Evolutionary conservation across 306 rosid species (phyloP).

Genomic region (Acacia confusa): DNA sequence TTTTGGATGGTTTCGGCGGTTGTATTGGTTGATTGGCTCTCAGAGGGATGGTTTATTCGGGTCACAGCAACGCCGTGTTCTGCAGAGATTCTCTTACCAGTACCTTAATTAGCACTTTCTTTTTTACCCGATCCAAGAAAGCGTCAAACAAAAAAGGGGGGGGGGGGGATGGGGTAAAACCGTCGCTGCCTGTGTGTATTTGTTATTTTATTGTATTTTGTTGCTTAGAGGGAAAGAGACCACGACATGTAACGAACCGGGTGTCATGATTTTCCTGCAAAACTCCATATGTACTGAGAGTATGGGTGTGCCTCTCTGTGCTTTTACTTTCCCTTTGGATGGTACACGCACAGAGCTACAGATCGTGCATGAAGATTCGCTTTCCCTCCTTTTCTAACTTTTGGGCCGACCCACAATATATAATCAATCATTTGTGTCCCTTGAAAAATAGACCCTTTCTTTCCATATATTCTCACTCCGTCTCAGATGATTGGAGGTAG

Average conservation of each 20-base stretch:
- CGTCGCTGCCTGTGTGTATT: conserved; percentile 3
- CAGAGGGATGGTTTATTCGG: conserved; percentile 31
- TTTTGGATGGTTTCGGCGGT: conserved; percentile 21
- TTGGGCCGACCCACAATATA: conserved; percentile 6
- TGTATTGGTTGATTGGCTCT: conserved; percentile 31
- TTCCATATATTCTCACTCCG: not conserved
- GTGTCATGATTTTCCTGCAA: conserved; percentile 47
- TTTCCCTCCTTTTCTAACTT: conserved; percentile 25
- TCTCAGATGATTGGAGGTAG: not conserved
- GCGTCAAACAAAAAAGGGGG: not conserved
- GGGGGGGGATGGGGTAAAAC: not conserved
- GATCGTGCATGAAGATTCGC: conserved; percentile 37
- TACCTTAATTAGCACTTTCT: conserved; percentile 48
- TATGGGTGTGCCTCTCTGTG: conserved; percentile 32
- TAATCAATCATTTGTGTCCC: conserved; percentile 33
- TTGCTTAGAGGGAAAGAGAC: conserved; percentile 36
- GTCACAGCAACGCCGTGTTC: conserved; percentile 65
- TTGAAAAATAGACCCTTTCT: not conserved
- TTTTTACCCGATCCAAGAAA: conserved; percentile 65
- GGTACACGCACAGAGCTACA: conserved; percentile 18
- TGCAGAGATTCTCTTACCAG: conserved; percentile 41
- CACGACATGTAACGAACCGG: conserved; percentile 57
- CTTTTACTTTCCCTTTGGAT: conserved; percentile 27
- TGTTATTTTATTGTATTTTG: conserved; percentile 4
- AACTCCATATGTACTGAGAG: conserved; percentile 37